These are phyloP conservation scores for Fusarium napiforme DNA, from an alignment of 2,329 filamentous ascomycete species.

Conservation along the genomic window DNA sequence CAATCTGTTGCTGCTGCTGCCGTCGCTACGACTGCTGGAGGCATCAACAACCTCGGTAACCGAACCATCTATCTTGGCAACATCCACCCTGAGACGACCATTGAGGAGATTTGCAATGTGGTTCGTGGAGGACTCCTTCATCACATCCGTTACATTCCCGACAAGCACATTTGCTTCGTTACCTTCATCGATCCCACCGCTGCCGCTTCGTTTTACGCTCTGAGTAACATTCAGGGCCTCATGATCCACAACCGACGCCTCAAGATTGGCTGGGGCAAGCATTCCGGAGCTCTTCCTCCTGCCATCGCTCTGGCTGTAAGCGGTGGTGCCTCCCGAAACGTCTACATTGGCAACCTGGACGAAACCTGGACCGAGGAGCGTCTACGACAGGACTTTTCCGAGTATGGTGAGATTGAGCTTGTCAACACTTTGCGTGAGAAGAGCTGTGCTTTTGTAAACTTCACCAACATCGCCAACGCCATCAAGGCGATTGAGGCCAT, in stretches of 20 bases:
- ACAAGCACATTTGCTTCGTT: conserved; percentile 99
- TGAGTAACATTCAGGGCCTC: conserved; percentile 95
- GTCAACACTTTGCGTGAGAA: conserved; percentile 98
- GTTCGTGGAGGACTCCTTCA: conserved; percentile 94
- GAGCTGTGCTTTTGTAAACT: conserved; percentile 99
- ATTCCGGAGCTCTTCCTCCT: conserved; percentile 93
- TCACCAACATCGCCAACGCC: conserved; percentile 99
- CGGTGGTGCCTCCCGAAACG: conserved; percentile 96
- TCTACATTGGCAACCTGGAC: conserved; percentile 97
- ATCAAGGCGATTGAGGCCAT: conserved; percentile 99
- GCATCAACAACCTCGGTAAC: conserved; percentile 97
- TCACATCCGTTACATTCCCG: conserved; percentile 98
- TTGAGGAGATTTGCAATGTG: conserved; percentile 99
- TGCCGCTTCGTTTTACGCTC: conserved; percentile 95
- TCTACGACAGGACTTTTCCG: conserved; percentile 93
- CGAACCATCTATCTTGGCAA: conserved; percentile 98
- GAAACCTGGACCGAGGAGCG: conserved; percentile 98
- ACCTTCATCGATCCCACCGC: conserved; percentile 99
- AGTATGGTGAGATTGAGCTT: conserved; percentile 97
- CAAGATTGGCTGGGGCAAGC: conserved; percentile 99
- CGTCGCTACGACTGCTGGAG: conserved; percentile 94
- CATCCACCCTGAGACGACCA: conserved; percentile 98
- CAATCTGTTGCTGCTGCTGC: conserved; percentile 97
- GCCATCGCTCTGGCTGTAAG: conserved; percentile 96
- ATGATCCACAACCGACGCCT: conserved; percentile 99